phyloP scores from a whole-genome alignment of 768 basidiomycete genomes.

The Collybiopsis luxurians region DNA sequence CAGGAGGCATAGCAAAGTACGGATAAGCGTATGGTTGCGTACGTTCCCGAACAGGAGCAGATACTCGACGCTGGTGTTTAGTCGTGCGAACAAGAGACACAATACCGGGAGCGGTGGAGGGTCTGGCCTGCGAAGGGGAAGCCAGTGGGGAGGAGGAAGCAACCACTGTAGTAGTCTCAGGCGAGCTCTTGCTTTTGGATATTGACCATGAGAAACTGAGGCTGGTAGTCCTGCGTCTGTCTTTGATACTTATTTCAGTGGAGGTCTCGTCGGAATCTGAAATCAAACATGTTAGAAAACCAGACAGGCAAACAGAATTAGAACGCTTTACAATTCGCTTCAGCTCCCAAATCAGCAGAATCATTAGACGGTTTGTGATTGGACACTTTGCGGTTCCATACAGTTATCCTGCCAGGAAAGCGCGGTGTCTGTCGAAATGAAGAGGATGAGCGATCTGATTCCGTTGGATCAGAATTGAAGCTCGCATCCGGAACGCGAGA shows the following conservation, averaged over 20 bases:
- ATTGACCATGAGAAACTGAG: slow-evolving; percentile 13
- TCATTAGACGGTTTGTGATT: neutral
- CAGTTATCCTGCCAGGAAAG: neutral
- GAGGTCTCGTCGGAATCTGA: neutral
- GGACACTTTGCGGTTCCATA: neutral
- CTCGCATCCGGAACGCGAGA: slow-evolving; percentile 13
- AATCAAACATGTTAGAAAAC: neutral
- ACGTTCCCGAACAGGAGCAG: slow-evolving; percentile 13
- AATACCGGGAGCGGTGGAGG: neutral
- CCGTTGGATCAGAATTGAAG: slow-evolving; percentile 9
- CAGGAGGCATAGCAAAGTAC: slow-evolving; percentile 27
- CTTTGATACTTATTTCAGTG: neutral
- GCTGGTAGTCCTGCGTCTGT: slow-evolving; percentile 11
- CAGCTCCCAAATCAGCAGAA: neutral
- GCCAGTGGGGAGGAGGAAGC: neutral
- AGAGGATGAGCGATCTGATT: slow-evolving; percentile 3
- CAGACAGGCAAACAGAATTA: neutral
- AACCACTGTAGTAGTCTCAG: neutral
- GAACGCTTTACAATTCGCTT: slow-evolving; percentile 1
- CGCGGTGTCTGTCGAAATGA: slow-evolving; percentile 7
- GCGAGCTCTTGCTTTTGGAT: neutral
- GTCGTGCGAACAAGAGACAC: slow-evolving; percentile 11
- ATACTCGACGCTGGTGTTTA: slow-evolving; percentile 15
- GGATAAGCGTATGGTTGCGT: slow-evolving; percentile 37
- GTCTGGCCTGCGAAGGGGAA: neutral